Base-by-base conservation (phyloP, 179 eudicot species). In the Beta lomatogona region DNA sequence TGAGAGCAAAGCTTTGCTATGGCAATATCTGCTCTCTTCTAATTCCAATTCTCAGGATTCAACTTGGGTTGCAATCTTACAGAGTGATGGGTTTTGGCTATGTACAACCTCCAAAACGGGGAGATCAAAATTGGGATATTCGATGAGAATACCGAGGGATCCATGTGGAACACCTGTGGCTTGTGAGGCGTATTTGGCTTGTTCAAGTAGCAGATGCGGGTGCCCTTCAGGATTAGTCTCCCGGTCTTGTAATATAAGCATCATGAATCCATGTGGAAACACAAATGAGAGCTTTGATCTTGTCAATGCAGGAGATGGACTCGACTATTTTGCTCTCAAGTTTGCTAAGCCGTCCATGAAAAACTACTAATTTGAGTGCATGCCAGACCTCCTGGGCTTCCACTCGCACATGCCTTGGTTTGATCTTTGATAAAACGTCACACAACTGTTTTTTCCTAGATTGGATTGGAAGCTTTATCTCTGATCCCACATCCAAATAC, bases 361-460 rank as follows among this genome's bases (percentile, higher is more conserved):
- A n/a, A 82, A 87, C 93, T 21, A 82, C 94, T 19, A 82, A 84
- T 81, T 70, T 95, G 68, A 75, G 71, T 66, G 83, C 84, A 14
- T 95, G 98, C 86, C 90, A 90, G 80, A 70, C 82, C 21, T 85
- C 88, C 28, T 95, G 98, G 82, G 81, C 84, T 55, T 80, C 81
- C 15, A 95, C 92, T 50, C 93, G 98, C 86, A 85, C 95, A 3
- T 95, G 98, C 74, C 64, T 83, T 8, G 97, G 92, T 73, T 54
- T 93, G 93, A 91, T 95, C 83, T 95, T 89, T 64, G 90, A 91
- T 28, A 86, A 85, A 79, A 89, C 78, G 41, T 86, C 94, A 0
- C 80, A 91, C 19, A 87, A 82, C 52, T 95, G 97, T 70, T 95
- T 75, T 73, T 77, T 84, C 57, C 90, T 95, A 82, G 92, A 95